phyloP scores from a whole-genome alignment of 1,139 yeast genomes.

The Scheffersomyces insectosa region DNA sequence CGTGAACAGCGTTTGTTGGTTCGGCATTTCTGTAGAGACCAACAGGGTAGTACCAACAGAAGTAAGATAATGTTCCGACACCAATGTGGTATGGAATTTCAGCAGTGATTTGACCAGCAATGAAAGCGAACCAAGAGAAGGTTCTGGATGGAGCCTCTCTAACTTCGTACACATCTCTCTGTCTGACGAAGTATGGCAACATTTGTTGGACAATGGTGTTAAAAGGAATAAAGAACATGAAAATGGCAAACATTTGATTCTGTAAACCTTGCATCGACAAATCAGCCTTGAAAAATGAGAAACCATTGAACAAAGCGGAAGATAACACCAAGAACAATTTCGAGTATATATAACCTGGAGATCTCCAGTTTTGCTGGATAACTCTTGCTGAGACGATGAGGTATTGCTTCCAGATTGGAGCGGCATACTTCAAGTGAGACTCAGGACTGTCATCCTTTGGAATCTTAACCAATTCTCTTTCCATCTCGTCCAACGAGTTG shows the following conservation, averaged over 20 bases:
- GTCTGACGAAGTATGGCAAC: conserved; percentile 68
- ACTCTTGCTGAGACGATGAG: conserved; percentile 54
- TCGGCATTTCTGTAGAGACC: conserved; percentile 38
- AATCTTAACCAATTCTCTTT: conserved; percentile 40
- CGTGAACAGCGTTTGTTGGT: conserved; percentile 27
- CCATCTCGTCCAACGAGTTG: conserved; percentile 45
- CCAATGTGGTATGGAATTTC: conserved; percentile 37
- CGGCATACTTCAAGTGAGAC: conserved; percentile 41
- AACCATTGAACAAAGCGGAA: conserved; percentile 67
- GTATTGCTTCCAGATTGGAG: conserved; percentile 50
- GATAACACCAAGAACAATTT: conserved; percentile 55
- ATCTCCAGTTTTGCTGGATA: conserved; percentile 69
- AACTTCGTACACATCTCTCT: conserved; percentile 69
- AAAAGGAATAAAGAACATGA: conserved; percentile 55
- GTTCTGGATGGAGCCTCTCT: conserved; percentile 73
- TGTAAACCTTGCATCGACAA: conserved; percentile 60
- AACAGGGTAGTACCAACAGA: conserved; percentile 45
- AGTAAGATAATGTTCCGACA: conserved; percentile 36
- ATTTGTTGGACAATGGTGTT: conserved; percentile 65
- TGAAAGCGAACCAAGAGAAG: conserved; percentile 50
- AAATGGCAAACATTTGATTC: conserved; percentile 56
- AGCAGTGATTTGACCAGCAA: conserved; percentile 34
- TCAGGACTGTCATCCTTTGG: conserved; percentile 37
- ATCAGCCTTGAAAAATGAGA: conserved; percentile 70
- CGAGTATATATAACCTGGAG: conserved; percentile 71